A percentile compares a stretch with the other conserved stretches of the same genome.
Conservation (phyloP, 2,329 filamentous ascomycete species). For the Blastomyces gilchristii region DNA sequence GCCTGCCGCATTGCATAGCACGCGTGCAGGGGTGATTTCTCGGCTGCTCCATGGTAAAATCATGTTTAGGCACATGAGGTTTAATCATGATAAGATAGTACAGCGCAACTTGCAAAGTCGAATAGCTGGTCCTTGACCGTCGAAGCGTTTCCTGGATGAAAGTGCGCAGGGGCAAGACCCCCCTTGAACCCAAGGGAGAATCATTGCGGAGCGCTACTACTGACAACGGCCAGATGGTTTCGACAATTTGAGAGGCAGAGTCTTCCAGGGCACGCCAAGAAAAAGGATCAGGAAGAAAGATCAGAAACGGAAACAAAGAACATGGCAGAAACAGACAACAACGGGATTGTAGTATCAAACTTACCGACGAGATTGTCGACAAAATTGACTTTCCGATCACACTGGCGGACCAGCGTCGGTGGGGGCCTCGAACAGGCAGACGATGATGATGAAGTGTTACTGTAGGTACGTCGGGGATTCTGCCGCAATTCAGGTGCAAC, state of each 20-base stretch:
- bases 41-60: constrained; percentile 79
- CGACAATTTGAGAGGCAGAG: constrained; percentile 93
- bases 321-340: constrained; percentile 19
- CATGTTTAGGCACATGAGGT: constrained; percentile 68
- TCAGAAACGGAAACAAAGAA: constrained; percentile 20
- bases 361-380: constrained; percentile 97
- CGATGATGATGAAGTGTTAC: constrained; percentile 44
- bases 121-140: constrained; percentile 92
- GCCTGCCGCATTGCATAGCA: constrained; percentile 85
- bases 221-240: constrained; percentile 91
- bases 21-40: constrained; percentile 61
- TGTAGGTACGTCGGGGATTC: constrained; percentile 45
- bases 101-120: constrained; percentile 87
- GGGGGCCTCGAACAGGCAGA: constrained; percentile 52
- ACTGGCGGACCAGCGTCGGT: constrained; percentile 71
- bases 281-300: constrained; percentile 5
- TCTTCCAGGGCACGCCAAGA: constrained; percentile 48
- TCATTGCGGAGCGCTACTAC: constrained; percentile 68
- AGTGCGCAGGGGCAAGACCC: constrained; percentile 77
- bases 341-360: constrained; percentile 37
- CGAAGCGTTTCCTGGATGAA: constrained; percentile 97
- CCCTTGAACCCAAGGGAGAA: constrained; percentile 52
- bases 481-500: constrained; percentile 34
- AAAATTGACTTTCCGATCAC: constrained; percentile 86
- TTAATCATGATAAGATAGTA: constrained; percentile 96